Percentiles rank a stretch among this genome's conserved stretches.
These are phyloP conservation scores for Vanrija sp. DNA, from an alignment of 1,284 basidiomycete species.

Conservation along the genomic window DNA sequence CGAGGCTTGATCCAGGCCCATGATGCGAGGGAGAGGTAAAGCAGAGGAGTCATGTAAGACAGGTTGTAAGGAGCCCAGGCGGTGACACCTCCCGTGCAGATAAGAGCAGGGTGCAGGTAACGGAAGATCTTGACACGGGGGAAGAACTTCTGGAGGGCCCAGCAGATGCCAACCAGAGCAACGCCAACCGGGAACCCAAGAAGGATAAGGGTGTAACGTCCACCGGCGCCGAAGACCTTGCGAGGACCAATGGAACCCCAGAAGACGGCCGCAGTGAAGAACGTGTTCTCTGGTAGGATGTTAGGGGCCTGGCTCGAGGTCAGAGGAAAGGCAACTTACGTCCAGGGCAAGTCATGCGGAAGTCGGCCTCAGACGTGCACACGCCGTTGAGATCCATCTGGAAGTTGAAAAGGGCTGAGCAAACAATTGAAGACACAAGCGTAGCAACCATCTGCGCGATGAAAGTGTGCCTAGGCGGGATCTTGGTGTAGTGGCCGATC, in stretches of 20 bases:
- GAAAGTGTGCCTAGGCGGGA: constrained; percentile 56
- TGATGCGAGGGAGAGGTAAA: constrained; percentile 21
- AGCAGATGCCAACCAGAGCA: constrained; percentile 54
- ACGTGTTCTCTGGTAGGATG: constrained; percentile 7
- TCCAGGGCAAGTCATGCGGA: constrained; percentile 17
- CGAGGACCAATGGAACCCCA: constrained; percentile 74
- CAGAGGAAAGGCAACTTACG: constrained; percentile 11
- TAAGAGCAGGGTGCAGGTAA: constrained; percentile 7
- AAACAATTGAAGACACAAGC: constrained; percentile 51
- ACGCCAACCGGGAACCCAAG: constrained; percentile 70
- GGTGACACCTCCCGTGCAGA: constrained; percentile 4
- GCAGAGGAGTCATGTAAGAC: constrained; percentile 35
- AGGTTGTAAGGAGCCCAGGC: constrained; percentile 29
- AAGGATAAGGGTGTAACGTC: constrained; percentile 58
- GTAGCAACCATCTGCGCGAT: constrained; percentile 63
- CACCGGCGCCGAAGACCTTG: constrained; percentile 64
- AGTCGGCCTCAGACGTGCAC: constrained; percentile 22
- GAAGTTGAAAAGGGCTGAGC: constrained; percentile 27
- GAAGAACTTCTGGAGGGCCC: constrained; percentile 5
- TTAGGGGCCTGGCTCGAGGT: neutral
- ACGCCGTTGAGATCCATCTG: constrained; percentile 21
- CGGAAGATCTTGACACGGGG: constrained; percentile 3
- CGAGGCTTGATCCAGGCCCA: constrained; percentile 28
- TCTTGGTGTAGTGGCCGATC: constrained; percentile 37
- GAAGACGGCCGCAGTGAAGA: constrained; percentile 54